A percentile compares a stretch with the other conserved stretches of the same genome.
These are phyloP conservation scores for Dictyostelium purpureum DNA, from an alignment of 78 protist genomes.

Conservation along the genomic window DNA sequence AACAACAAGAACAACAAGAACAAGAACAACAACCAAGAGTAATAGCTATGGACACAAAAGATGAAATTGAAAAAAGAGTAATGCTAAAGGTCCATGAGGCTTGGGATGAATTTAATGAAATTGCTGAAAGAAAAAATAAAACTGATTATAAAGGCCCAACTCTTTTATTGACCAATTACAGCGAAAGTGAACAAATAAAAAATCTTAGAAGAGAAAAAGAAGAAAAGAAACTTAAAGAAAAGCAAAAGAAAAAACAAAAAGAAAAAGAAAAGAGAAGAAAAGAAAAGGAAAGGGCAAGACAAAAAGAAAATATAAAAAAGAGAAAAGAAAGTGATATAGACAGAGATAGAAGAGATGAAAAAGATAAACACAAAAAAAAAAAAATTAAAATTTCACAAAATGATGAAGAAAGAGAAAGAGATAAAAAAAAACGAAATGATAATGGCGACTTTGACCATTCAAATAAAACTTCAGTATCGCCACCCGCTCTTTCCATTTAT, in stretches of 20 bases:
- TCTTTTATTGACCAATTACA: not conserved
- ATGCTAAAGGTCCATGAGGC: constrained; percentile 1
- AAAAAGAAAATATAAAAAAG: not conserved
- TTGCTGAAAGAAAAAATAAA: constrained; percentile 6
- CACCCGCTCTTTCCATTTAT: not conserved
- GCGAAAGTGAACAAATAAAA: no score
- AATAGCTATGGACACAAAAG: no score
- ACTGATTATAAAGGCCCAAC: not conserved
- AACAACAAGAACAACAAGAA: no score
- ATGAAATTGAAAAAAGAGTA: constrained; percentile 2
- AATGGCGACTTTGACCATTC: no score
- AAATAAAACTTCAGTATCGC: not conserved
- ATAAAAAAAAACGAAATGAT: no score
- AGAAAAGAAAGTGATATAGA: not conserved
- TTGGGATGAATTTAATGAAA: constrained; percentile 1
- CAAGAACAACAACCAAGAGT: no score
- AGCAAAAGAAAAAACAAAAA: not conserved
- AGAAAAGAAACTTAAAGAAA: not conserved
- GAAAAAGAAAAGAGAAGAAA: not conserved
- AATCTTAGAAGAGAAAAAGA: not conserved
- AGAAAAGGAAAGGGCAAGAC: not conserved
- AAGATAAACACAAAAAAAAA: no score
- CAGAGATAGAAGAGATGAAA: not conserved
- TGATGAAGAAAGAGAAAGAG: no score
- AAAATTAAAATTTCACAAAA: no score